phyloP scores from a whole-genome alignment of 331 rosid species.

The Rosa hybrid region DNA sequence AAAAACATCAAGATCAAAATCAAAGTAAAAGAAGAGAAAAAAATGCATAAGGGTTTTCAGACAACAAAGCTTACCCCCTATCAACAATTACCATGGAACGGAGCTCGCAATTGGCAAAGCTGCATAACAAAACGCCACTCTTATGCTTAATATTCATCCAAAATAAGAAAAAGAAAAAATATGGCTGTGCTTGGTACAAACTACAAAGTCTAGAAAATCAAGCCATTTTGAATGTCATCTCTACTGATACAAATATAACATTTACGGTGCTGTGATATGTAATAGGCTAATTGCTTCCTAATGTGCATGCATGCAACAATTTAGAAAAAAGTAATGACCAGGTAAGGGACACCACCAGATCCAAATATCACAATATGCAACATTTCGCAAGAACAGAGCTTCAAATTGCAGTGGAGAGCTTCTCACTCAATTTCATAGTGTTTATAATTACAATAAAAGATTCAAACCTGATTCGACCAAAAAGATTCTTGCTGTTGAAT shows the following conservation, averaged over 20 bases:
- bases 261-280: neutral
- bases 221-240: neutral
- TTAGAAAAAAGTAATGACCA: neutral
- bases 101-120: constrained; percentile 88
- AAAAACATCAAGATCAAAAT: constrained; percentile 5
- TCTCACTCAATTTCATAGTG: neutral
- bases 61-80: constrained; percentile 56
- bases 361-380: neutral
- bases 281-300: neutral
- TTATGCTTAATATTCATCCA: constrained; percentile 15
- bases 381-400: neutral
- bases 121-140: constrained; percentile 37
- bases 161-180: neutral
- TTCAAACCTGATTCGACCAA: neutral
- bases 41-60: constrained; percentile 16
- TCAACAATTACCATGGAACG: constrained; percentile 80
- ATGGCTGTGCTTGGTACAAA: neutral
- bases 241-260: neutral
- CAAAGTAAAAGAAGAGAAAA: neutral
- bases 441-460: neutral
- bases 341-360: neutral
- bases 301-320: neutral
- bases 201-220: neutral
- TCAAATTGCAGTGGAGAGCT: neutral
- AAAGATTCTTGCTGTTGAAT: neutral